Evolutionary conservation across 2,329 filamentous ascomycete species (phyloP), one percentile per base, ranked within the genome.

Genomic region (Aspergillus persii): DNA sequence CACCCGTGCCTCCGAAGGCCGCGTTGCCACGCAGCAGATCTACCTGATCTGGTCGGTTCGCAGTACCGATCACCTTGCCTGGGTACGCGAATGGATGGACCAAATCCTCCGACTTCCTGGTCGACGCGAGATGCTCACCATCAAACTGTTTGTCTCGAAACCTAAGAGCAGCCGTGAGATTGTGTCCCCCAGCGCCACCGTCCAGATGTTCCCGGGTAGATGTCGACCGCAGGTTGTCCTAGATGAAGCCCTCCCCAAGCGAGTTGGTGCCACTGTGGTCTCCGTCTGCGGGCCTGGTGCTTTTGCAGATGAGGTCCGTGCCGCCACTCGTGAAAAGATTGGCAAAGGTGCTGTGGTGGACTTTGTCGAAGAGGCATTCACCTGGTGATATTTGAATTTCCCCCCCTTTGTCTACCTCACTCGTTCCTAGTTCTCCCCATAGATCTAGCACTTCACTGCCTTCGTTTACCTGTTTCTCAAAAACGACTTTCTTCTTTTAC

Each of bases 41-140:
- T 79, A 86, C 41, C 81, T 89, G 7, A 79, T 87, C 67, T 89
- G 86, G 86, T 83, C 82, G 3, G 81, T 89, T 26, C 83, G 84
- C 8, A 83, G 81, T 59, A 82, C 82, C 4, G 86, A 88, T 58
- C 80, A 81, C 54, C 79, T 89, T 15, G 79, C 83, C 66, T 89
- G 86, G 86, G 81, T 88, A n/a, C 81, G 82, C 8, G 77, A 80
- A 2, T 89, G 84, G 83, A 89, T 89, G 86, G 84, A 88, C 71
- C 77, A 84, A 66, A 85, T 89, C 61, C 77, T 89, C 41, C 78
- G 80, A 27, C 82, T 88, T 74, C 83, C 84, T 2, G 78, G 80
- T 9, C 82, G 86, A 7, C 79, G 84, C 57, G 82, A 88, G 30
- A 77, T 86, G 15, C 79, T 89, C 11, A 80, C 80, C 53, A 83